phyloP scores from a whole-genome alignment of 805 yeast genomes.

The Danielia oregonensis region DNA sequence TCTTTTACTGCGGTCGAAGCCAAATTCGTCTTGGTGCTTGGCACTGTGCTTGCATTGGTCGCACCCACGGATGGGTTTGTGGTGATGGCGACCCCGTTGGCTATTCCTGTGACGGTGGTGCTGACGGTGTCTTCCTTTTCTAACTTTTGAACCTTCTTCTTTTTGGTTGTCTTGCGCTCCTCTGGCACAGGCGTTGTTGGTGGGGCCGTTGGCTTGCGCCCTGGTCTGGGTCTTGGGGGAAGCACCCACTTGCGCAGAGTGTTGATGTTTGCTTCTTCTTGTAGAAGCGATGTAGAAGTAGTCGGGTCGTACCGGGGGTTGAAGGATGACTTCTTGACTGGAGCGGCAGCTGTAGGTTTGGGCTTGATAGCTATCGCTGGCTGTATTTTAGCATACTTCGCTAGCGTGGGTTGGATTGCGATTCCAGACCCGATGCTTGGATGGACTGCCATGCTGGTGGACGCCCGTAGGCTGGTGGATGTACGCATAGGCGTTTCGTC shows the following conservation, averaged over 20 bases:
- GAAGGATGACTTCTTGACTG: slow-evolving; percentile 25
- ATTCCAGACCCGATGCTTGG: slow-evolving; percentile 1
- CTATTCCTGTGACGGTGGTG: neutral
- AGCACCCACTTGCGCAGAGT: slow-evolving; percentile 80
- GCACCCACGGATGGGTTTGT: neutral
- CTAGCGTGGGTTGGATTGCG: slow-evolving; percentile 6
- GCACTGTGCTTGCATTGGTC: too few relatives aligned
- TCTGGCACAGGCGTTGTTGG: slow-evolving; percentile 1
- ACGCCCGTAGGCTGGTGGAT: slow-evolving; percentile 1
- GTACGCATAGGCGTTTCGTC: slow-evolving; percentile 2
- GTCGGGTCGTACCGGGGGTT: slow-evolving; percentile 17
- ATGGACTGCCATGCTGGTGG: slow-evolving; percentile 1
- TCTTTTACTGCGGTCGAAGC: too few relatives aligned
- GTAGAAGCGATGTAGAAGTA: slow-evolving; percentile 4
- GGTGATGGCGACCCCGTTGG: neutral
- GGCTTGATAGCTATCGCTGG: slow-evolving; percentile 41
- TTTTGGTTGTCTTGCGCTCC: slow-evolving; percentile 7
- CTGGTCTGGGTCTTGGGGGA: slow-evolving; percentile 82
- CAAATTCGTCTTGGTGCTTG: too few relatives aligned
- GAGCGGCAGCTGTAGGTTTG: slow-evolving; percentile 25
- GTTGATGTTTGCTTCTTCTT: slow-evolving; percentile 28
- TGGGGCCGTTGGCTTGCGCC: slow-evolving; percentile 44
- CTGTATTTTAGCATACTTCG: slow-evolving; percentile 33
- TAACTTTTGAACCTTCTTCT: slow-evolving; percentile 7
- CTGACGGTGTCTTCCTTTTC: slow-evolving; percentile 3